phyloP scores from a whole-genome alignment of 2,329 filamentous ascomycete species.

The Botrytis elliptica region DNA sequence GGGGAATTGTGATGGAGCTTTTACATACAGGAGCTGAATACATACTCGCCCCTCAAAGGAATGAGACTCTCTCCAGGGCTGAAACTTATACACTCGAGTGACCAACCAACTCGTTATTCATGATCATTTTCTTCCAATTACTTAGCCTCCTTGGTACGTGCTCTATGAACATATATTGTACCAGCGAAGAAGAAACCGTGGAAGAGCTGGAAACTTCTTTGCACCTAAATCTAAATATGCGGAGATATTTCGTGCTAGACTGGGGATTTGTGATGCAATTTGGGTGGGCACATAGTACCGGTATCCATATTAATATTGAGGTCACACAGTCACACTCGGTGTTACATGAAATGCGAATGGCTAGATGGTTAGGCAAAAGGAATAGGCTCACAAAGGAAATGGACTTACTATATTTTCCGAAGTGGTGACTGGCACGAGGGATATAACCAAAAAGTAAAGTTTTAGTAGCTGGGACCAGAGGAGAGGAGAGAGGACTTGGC shows the following conservation, averaged over 20 bases:
- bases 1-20: constrained; percentile 7
- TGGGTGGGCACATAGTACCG: not conserved
- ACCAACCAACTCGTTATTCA: not conserved
- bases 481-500: not conserved
- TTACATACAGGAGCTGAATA: not conserved
- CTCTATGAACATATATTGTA: not conserved
- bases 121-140: not conserved
- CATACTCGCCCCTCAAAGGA: constrained; percentile 1
- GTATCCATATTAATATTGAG: not conserved
- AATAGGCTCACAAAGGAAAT: not conserved
- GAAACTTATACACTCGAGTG: not conserved
- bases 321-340: not conserved
- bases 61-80: constrained; percentile 9
- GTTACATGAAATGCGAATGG: constrained; percentile 4
- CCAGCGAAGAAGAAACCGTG: not conserved
- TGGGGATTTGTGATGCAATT: constrained; percentile 12
- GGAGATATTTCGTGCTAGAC: not conserved
- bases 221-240: not conserved
- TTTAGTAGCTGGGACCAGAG: not conserved
- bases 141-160: not conserved
- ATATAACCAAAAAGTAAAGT: not conserved
- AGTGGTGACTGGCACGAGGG: not conserved
- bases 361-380: not conserved
- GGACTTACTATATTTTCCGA: not conserved
- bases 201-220: constrained; percentile 6